Conservation (phyloP, 176 grass and related monocot genomes). For the Tillandsia leiboldiana region DNA sequence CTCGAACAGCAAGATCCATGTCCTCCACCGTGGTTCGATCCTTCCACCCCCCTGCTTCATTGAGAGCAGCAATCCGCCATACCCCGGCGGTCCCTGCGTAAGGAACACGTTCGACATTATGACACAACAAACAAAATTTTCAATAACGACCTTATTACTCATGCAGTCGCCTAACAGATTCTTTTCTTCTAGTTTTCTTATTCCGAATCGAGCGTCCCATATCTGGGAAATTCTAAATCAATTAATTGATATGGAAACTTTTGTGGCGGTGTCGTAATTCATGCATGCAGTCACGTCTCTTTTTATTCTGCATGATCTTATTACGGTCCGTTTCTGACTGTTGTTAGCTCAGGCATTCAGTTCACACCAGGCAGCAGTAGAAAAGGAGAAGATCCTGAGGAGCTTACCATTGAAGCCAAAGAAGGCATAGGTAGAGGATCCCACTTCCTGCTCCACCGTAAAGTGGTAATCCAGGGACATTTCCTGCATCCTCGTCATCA, state of each 20-base stretch:
- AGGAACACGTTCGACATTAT: neutral
- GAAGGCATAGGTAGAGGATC: constrained; percentile 30
- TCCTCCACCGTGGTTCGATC: constrained; percentile 2
- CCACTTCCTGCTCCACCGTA: constrained; percentile 31
- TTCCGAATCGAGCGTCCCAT: too few relatives aligned
- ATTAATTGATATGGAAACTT: too few relatives aligned
- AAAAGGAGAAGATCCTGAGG: neutral
- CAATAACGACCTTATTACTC: too few relatives aligned
- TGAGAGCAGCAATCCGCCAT: neutral
- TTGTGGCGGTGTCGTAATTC: too few relatives aligned
- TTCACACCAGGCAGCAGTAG: neutral
- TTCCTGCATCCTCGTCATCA: constrained; percentile 30
- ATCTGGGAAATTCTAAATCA: too few relatives aligned
- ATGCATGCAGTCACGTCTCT: too few relatives aligned
- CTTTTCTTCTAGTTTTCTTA: too few relatives aligned
- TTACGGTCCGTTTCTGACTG: too few relatives aligned
- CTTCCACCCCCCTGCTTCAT: constrained; percentile 2
- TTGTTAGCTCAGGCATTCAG: too few relatives aligned
- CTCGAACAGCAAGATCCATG: constrained; percentile 3
- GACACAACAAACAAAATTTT: neutral
- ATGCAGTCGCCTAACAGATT: too few relatives aligned
- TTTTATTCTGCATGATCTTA: too few relatives aligned
- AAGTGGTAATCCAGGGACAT: constrained; percentile 39
- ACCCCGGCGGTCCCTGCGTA: neutral
- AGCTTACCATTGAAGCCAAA: constrained; percentile 32